These are phyloP conservation scores for Bryopsis sp. DNA, from an alignment of 139 green algal genomes.

Conservation along the genomic window DNA sequence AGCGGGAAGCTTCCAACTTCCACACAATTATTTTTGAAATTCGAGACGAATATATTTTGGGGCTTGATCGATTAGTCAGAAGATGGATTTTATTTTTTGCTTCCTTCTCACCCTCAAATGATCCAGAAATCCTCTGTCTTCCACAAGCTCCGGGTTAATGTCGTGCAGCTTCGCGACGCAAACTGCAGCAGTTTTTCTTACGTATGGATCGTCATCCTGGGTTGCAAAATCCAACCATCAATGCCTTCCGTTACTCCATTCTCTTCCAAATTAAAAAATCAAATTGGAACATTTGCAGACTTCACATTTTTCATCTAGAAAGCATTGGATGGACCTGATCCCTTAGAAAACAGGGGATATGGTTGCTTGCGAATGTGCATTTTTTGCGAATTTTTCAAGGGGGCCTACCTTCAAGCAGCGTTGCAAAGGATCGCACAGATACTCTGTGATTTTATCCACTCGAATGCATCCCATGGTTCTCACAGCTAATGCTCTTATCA, in stretches of 20 bases:
- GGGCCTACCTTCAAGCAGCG: constrained; percentile 66
- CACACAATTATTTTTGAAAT: no score
- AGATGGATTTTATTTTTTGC: background rate
- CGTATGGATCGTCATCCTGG: constrained; percentile 96
- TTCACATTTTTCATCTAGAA: no score
- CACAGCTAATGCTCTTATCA: constrained; percentile 94
- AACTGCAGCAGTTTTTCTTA: constrained; percentile 96
- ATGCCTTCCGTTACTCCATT: no score
- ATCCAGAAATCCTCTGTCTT: constrained; percentile 94
- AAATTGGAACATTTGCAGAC: no score
- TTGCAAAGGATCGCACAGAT: constrained; percentile 95
- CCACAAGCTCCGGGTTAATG: constrained; percentile 91
- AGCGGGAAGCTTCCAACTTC: no score
- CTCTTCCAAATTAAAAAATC: no score
- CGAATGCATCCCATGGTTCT: constrained; percentile 99
- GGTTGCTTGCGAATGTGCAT: background rate
- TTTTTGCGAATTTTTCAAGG: background rate
- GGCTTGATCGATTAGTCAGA: background rate
- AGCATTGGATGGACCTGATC: background rate
- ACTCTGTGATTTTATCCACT: constrained; percentile 98
- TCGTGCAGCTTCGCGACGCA: constrained; percentile 98
- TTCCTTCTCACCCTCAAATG: constrained; percentile 58
- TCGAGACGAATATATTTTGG: background rate
- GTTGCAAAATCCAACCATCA: no score
- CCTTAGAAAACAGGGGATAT: background rate